Evolutionary conservation across 352 stramenopile genomes (phyloP), one percentile per base, ranked within the genome.

Genomic region (Stramenopiles sp.): DNA sequence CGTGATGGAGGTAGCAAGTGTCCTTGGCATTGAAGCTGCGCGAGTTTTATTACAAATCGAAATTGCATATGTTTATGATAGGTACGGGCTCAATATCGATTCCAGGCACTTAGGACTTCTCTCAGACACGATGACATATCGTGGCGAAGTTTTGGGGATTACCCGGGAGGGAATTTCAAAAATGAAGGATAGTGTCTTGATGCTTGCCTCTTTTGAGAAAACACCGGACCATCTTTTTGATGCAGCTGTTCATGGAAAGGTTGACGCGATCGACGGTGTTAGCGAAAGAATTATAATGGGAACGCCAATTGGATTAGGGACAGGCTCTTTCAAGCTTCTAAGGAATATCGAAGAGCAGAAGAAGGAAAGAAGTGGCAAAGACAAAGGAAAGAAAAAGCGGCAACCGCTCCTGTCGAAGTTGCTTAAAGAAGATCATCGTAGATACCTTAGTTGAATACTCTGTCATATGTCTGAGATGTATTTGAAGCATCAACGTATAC

Each of bases 251-350:
- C 96, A 99, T 87, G 96, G 91, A 32, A 90, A 95, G 81, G 96
- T 91, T 80, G 97, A 99, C 84, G 91, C 93, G 27, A 99, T 99
- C 85, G 95, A 98, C 30, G 97, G 97, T 44, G 96, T 99, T 78
- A 97, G 93, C 75, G 93, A 99, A 87, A 99, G 96, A 83, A 99
- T 99, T 85, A 99, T 99, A 86, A 99, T 99, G 95, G 97, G 97
- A n/a, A 98, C 98, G 75, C 95, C 95, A 44, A 98, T 99, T 82
- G 94, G 93, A 4, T 82, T 99, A 76, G 97, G 97, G 44, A 99
- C 96, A 31, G 97, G 97, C 44, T 90, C 98, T 39, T 99, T 99
- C 87, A 98, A 98, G 84, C 86, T 99, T 30, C 84, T 97, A 71
- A 89, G 89, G 67, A 83, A 55, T 55, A 55, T 55, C 39, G 39